Base-by-base conservation (phyloP, 2,329 filamentous ascomycete genomes). In the Ceratocystis diversiconidia region DNA sequence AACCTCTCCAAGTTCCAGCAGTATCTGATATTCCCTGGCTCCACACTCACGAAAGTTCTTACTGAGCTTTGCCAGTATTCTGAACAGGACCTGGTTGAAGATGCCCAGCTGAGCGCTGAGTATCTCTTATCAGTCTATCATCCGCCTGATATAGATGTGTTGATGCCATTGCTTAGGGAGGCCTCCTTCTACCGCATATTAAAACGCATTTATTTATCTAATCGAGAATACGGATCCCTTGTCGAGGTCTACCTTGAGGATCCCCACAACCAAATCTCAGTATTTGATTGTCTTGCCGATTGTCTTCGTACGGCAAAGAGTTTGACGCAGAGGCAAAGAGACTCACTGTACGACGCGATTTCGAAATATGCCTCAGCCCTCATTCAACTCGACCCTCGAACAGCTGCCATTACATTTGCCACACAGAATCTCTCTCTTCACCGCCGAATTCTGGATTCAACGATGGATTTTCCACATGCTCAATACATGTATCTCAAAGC, bases 1-100 rank as follows among this genome's bases (percentile, higher is more conserved):
- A 99, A 96, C 73, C 77, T 99, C 62, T 90, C 95, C 2, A 99
- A 99, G 74, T 99, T 96, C 72, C 91, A 92, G 0, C 92, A 97
- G 73, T 96, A 96, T 72, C 86, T 99, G 62, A 82, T 97, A 10
- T 84, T 99, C 60, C 89, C 92, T 0, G 94, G 92, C 19, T 91
- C 89, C 1, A 88, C 89, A 1, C 79, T 99, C 0, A 89, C 91
- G 67, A 86, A 85, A 67, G 86, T 96, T 8, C 80, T 99, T 30
- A 79, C 84, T 46, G 88, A 91, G 1, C 80, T 99, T 3, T 99
- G 94, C 77, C 83, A 86, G 68, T 96, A 91, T 70, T 91, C 92
- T 0, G 86, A 85, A 2, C 78, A 82, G 10, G 88, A 92, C 68
- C 81, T 97, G 71, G 86, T 87, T 3, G 92, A 96, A 64, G 94